Evolutionary conservation across 139 green algal genomes (phyloP).

Genomic region (Chlorella sp.): DNA sequence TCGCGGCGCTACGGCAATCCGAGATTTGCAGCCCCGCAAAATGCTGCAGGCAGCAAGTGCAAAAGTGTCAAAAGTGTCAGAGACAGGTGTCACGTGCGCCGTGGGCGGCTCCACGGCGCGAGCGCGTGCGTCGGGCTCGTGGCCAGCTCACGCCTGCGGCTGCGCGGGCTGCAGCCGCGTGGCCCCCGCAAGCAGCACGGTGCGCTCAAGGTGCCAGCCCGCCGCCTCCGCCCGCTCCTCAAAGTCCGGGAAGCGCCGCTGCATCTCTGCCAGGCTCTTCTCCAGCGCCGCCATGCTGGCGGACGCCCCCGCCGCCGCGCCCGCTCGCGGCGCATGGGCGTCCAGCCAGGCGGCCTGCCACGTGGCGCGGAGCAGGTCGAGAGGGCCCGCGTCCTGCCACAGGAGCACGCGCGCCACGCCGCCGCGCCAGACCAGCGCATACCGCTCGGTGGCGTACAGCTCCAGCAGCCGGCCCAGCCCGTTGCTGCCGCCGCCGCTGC

Average conservation of each 20-base stretch:
- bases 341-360: constrained; percentile 75
- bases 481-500: neutral
- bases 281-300: neutral
- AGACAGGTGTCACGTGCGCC: no score
- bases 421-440: constrained; percentile 60
- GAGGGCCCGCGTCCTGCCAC: constrained; percentile 28
- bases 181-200: constrained; percentile 3
- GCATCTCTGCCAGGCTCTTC: constrained; percentile 29
- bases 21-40: no score
- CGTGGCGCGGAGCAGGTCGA: constrained; percentile 51
- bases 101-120: no score
- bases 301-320: neutral
- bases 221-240: neutral
- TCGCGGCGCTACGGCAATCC: no score
- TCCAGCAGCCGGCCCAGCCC: constrained; percentile 26
- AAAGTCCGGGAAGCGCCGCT: constrained; percentile 29
- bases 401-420: constrained; percentile 57
- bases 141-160: no score
- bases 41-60: no score
- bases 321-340: constrained; percentile 9
- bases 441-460: constrained; percentile 53
- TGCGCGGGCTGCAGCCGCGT: constrained; percentile 2
- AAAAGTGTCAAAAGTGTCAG: no score
- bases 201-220: constrained; percentile 34
- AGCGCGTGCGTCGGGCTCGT: no score